These are phyloP conservation scores for Vachellia pachyceras DNA, from an alignment of 306 rosid genomes.

Conservation along the genomic window DNA sequence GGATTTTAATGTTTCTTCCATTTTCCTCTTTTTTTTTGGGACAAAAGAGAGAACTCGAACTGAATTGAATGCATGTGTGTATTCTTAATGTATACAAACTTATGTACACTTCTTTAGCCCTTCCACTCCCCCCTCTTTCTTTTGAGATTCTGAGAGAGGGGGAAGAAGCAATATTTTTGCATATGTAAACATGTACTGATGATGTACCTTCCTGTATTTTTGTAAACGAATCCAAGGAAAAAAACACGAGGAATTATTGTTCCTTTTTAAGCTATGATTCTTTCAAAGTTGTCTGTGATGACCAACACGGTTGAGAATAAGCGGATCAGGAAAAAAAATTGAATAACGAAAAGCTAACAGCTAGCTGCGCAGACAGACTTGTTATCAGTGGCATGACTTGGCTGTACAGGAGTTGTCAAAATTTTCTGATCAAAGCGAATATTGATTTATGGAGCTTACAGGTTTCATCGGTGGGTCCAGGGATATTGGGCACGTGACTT, in stretches of 20 bases:
- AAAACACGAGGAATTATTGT: constrained; percentile 15
- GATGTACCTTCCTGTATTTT: not conserved
- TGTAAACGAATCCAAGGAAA: not conserved
- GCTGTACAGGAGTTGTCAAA: constrained; percentile 28
- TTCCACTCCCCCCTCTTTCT: not conserved
- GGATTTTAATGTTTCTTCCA: constrained; percentile 18
- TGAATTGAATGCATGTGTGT: constrained; percentile 23
- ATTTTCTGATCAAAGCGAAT: constrained; percentile 24
- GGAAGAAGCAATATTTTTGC: not conserved
- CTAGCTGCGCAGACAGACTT: constrained; percentile 30
- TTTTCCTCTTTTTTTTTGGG: not conserved
- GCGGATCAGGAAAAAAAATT: constrained; percentile 9
- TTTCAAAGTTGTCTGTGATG: not conserved
- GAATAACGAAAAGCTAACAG: not conserved
- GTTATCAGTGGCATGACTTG: constrained; percentile 48
- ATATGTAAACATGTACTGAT: not conserved
- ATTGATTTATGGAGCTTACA: constrained; percentile 5
- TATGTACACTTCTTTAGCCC: not conserved
- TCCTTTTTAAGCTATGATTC: constrained; percentile 44
- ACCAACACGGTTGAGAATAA: constrained; percentile 5
- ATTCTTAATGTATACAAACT: constrained; percentile 8
- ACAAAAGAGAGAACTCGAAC: constrained; percentile 11
- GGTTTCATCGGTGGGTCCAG: constrained; percentile 42
- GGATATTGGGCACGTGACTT: constrained; percentile 6
- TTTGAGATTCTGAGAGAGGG: not conserved